A percentile compares a stretch with the other conserved stretches of the same genome.
Evolutionary conservation across 1,284 basidiomycete species (phyloP).

Genomic region (Trametes pubescens): DNA sequence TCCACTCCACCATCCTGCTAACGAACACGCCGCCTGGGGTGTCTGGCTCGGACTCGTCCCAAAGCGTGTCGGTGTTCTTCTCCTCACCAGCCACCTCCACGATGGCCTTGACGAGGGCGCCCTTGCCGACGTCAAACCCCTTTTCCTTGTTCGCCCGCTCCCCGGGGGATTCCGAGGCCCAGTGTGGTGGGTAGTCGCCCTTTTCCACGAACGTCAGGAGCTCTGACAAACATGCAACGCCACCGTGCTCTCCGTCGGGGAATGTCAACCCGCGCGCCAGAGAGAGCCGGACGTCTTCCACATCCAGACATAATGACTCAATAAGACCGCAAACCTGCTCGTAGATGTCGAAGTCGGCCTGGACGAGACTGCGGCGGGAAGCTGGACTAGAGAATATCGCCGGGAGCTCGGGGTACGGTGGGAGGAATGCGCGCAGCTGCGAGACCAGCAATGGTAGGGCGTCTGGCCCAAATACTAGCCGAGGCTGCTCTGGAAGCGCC

Average conservation of each 20-base stretch:
- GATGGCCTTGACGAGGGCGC: conserved; percentile 82
- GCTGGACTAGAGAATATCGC: conserved; percentile 52
- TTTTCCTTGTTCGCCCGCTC: conserved; percentile 63
- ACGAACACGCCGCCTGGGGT: conserved; percentile 78
- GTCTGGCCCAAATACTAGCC: conserved; percentile 65
- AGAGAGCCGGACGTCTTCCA: conserved; percentile 74
- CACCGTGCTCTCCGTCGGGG: conserved; percentile 59
- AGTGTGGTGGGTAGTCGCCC: conserved; percentile 70
- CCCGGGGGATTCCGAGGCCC: conserved; percentile 50
- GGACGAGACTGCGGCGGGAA: conserved; percentile 59
- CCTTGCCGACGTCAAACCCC: conserved; percentile 83
- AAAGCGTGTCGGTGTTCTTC: conserved; percentile 77
- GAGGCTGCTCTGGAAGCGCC: conserved; percentile 45
- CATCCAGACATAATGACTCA: conserved; percentile 79
- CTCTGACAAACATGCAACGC: conserved; percentile 64
- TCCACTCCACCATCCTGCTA: conserved; percentile 79
- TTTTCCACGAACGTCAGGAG: conserved; percentile 79
- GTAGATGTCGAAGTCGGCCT: conserved; percentile 75
- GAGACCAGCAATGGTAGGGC: conserved; percentile 69
- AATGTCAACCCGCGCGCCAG: conserved; percentile 72
- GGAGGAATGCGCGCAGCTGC: conserved; percentile 63
- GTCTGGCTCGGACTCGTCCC: conserved; percentile 65
- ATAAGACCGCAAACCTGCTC: conserved; percentile 78
- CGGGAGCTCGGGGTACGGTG: conserved; percentile 55
- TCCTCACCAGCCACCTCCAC: conserved; percentile 88